phyloP scores from a whole-genome alignment of 345 rosid species.

The Chamaenerion angustifolium region DNA sequence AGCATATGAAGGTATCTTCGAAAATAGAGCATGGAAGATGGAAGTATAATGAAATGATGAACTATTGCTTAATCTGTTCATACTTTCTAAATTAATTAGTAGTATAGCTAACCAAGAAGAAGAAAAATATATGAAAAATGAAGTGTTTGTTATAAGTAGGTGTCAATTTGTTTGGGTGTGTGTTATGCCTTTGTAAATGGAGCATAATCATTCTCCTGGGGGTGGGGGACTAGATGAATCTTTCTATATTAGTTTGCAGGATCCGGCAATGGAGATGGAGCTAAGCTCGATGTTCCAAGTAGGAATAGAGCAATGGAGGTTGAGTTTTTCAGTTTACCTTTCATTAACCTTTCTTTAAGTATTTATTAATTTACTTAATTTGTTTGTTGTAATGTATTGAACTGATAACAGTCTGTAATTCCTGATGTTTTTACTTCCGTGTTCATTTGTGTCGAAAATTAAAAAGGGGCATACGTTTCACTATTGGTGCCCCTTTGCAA shows the following conservation, averaged over 20 bases:
- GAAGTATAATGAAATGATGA: slow-evolving; percentile 15
- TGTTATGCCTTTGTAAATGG: slow-evolving; percentile 50
- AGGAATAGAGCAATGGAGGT: slow-evolving; percentile 57
- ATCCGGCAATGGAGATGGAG: slow-evolving; percentile 22
- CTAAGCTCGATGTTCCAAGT: slow-evolving; percentile 39
- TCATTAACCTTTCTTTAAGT: slow-evolving; percentile 7
- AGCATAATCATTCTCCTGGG: slow-evolving; percentile 38
- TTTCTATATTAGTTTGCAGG: slow-evolving; percentile 33
- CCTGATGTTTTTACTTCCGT: too few relatives aligned
- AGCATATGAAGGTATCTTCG: slow-evolving; percentile 13
- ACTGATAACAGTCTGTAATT: too few relatives aligned
- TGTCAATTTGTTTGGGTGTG: too few relatives aligned
- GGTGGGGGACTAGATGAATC: slow-evolving; percentile 25
- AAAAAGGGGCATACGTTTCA: too few relatives aligned
- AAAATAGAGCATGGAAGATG: slow-evolving; percentile 34
- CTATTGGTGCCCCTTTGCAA: too few relatives aligned
- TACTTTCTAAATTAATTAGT: slow-evolving; percentile 9
- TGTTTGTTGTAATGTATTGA: too few relatives aligned
- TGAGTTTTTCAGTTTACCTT: slow-evolving; percentile 26
- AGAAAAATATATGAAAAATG: too few relatives aligned
- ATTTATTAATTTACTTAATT: not conserved
- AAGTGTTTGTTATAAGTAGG: too few relatives aligned
- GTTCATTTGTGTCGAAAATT: too few relatives aligned
- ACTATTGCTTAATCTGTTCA: slow-evolving; percentile 27
- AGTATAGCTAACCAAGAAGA: too few relatives aligned